Conservation (phyloP, 306 rosid genomes). For the Pterocarpus santalinus region DNA sequence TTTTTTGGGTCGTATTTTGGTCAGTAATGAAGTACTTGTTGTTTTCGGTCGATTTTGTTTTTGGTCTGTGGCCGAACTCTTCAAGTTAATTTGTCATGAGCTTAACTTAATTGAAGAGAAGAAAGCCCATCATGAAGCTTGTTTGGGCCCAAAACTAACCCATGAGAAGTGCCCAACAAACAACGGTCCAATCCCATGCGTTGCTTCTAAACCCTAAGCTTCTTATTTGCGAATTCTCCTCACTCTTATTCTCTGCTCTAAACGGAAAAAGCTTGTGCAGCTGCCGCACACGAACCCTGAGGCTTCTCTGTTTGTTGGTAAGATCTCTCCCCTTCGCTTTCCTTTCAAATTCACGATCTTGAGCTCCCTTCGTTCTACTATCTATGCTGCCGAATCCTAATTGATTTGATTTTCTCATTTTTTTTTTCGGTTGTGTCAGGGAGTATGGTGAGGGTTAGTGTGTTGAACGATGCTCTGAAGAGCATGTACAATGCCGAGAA, state of each 20-base stretch:
- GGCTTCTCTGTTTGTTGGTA: constrained; percentile 39
- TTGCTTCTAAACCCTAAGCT: constrained; percentile 36
- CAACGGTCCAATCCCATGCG: not conserved
- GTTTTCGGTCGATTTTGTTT: no score
- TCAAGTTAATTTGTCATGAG: no score
- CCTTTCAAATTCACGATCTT: not conserved
- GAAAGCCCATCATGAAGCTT: not conserved
- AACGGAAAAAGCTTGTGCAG: not conserved
- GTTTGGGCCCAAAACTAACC: constrained; percentile 3
- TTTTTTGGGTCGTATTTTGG: no score
- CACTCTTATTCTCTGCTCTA: not conserved
- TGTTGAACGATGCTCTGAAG: constrained; percentile 61
- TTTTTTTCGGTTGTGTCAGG: constrained; percentile 30
- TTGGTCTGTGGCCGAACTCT: no score
- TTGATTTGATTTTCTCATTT: not conserved
- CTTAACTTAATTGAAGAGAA: not conserved
- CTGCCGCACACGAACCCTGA: not conserved
- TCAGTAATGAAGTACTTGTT: no score
- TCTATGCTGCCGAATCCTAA: no score
- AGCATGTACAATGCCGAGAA: constrained; percentile 69
- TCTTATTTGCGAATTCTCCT: constrained; percentile 21
- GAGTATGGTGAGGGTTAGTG: constrained; percentile 58
- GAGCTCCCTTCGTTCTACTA: not conserved
- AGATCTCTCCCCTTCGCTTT: not conserved
- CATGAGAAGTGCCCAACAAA: constrained; percentile 3